These are phyloP conservation scores for Rheum nobile DNA, from an alignment of 148 eudicot species.

Conservation along the genomic window DNA sequence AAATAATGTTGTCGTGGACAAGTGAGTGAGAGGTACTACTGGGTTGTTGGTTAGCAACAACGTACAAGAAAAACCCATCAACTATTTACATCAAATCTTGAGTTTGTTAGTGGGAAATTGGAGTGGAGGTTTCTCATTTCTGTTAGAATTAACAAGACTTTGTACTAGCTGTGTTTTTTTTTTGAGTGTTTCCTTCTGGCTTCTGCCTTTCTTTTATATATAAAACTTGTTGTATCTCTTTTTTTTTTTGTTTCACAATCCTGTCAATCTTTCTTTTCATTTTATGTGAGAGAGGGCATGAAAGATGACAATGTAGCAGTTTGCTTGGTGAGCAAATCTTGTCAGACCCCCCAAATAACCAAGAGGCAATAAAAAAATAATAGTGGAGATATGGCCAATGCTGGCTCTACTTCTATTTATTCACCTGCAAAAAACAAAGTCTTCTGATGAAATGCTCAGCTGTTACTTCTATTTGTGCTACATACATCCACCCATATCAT, in stretches of 20 bases:
- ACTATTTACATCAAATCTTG: background rate
- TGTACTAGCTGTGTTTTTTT: no score
- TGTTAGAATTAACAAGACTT: no score
- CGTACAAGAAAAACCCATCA: background rate
- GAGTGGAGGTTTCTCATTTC: background rate
- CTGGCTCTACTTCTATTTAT: conserved; percentile 7
- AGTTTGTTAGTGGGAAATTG: background rate
- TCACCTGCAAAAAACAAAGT: background rate
- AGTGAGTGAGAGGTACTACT: no score
- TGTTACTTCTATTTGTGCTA: background rate
- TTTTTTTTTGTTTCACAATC: background rate
- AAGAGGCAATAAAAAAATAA: background rate
- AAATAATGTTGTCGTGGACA: background rate
- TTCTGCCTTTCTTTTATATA: no score
- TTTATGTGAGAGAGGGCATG: conserved; percentile 2
- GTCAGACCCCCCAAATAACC: conserved; percentile 14
- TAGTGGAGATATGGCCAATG: conserved; percentile 24
- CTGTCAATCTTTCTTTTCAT: background rate
- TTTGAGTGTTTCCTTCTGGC: no score
- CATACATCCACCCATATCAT: background rate
- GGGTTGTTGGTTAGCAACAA: background rate
- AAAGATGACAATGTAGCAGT: conserved; percentile 22
- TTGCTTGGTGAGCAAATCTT: conserved; percentile 6
- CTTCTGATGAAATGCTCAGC: background rate
- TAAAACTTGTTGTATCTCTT: background rate